Evolutionary conservation across 768 basidiomycete species (phyloP).

Genomic region (Hygrocybe coccinea): DNA sequence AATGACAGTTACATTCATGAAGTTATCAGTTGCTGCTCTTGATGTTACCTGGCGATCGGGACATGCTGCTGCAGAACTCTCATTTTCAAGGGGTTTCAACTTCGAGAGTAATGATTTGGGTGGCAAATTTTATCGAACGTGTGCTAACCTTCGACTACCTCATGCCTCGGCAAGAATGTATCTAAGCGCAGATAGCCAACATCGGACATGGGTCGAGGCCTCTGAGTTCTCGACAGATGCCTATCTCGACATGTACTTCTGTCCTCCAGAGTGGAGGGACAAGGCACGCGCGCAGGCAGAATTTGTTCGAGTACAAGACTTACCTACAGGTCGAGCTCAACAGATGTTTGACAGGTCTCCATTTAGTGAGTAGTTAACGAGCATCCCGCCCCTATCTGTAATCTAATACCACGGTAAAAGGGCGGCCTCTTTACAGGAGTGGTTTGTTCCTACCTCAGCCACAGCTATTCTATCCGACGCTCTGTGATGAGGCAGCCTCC

Average conservation of each 20-base stretch:
- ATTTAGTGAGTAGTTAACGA: background rate
- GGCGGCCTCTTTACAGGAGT: constrained; percentile 34
- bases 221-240: constrained; percentile 48
- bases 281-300: constrained; percentile 50
- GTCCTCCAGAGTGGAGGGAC: constrained; percentile 52
- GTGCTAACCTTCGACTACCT: constrained; percentile 58
- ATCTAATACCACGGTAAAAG: constrained; percentile 15
- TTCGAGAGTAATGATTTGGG: constrained; percentile 74
- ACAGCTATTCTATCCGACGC: constrained; percentile 18
- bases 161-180: constrained; percentile 47
- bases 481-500: background rate
- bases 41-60: constrained; percentile 55
- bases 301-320: constrained; percentile 71
- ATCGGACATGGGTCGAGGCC: constrained; percentile 64
- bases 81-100: constrained; percentile 54
- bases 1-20: constrained; percentile 75
- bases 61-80: constrained; percentile 49
- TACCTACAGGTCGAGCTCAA: constrained; percentile 56
- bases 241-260: constrained; percentile 64
- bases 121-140: constrained; percentile 59
- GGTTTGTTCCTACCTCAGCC: constrained; percentile 49
- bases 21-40: constrained; percentile 51
- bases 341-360: constrained; percentile 41
- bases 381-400: background rate
- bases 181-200: constrained; percentile 35